Base-by-base conservation (phyloP, 805 yeast genomes). In the Kregervanrija fluxuum region DNA sequence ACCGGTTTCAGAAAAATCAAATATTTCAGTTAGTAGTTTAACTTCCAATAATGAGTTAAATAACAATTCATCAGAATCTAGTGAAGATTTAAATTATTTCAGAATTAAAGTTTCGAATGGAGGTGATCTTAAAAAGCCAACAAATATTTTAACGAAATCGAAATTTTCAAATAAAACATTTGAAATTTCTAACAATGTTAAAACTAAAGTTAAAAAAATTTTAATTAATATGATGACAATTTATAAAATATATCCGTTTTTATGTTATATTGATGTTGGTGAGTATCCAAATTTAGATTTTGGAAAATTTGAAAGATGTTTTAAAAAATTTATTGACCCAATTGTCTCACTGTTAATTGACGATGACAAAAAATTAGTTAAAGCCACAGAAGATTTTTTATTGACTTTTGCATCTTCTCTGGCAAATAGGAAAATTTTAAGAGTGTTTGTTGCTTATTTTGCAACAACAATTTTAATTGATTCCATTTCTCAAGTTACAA, bases 121-220 rank as follows among this genome's bases (percentile, higher is more conserved):
- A 22, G 28, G 4, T 22, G 28, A 22, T 22, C 28, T 22, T 22
- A 22, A 6, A 22, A 22, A 22, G 8, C 28, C 28, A 22, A 22
- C 28, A 22, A 22, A 22, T 22, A 22, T 63, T 47, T 74, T 79
- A 1, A 85, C 74, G 17, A 87, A 71, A 47, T 79, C 79, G 9
- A 60, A 66, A 0, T 77, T 65, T 0, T 74, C 69, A 50, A 70
- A 77, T 16, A 22, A 22, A 22, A 6, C 6, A 5, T 22, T 22
- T 22, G 34, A 37, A 37, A 31, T 43, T 14, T 22, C 30, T 12
- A 34, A 31, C 16, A 33, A 34, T 16, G 34, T 31, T 30, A 15
- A 15, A 8, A 8, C 8, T 31, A 53, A 50, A 11, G 16, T 44
- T 1, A 46, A 48, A 11, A 30, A 42, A 5, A 48, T 63, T 6